Conservation (phyloP, 2,329 filamentous ascomycete genomes). For the Aspergillus sp. region DNA sequence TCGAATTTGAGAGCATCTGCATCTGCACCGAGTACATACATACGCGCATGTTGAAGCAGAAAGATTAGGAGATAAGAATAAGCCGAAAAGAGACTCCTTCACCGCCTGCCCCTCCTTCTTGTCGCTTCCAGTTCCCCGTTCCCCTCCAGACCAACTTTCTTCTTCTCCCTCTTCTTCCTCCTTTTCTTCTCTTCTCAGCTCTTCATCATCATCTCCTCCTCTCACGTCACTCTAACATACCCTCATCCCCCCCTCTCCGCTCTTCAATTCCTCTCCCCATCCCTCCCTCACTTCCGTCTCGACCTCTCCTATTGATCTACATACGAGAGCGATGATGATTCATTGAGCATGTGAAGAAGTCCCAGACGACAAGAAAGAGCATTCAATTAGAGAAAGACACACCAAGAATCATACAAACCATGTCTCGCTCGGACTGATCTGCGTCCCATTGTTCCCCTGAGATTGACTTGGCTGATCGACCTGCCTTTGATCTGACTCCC, state of each 20-base stretch:
- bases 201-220: neutral
- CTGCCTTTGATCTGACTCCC: conserved; percentile 1
- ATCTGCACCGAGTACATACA: too few relatives aligned
- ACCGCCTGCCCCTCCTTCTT: conserved; percentile 8
- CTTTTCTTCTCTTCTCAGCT: neutral
- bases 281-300: neutral
- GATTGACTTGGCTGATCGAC: conserved; percentile 6
- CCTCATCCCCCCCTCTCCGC: neutral
- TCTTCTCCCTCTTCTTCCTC: conserved; percentile 3
- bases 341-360: conserved; percentile 3
- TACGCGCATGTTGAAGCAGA: too few relatives aligned
- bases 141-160: conserved; percentile 14
- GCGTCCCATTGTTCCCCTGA: neutral
- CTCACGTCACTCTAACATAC: neutral
- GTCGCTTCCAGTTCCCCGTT: neutral
- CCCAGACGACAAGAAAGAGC: neutral
- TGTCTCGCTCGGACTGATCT: conserved; percentile 9
- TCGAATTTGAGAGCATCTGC: too few relatives aligned
- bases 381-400: neutral
- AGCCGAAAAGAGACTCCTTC: neutral
- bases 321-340: neutral
- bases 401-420: neutral
- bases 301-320: neutral
- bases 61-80: too few relatives aligned
- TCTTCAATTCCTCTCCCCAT: neutral